Evolutionary conservation across 495 filamentous ascomycete species (phyloP), one percentile per base, ranked within the genome.

Genomic region (Durotheca rogersii): DNA sequence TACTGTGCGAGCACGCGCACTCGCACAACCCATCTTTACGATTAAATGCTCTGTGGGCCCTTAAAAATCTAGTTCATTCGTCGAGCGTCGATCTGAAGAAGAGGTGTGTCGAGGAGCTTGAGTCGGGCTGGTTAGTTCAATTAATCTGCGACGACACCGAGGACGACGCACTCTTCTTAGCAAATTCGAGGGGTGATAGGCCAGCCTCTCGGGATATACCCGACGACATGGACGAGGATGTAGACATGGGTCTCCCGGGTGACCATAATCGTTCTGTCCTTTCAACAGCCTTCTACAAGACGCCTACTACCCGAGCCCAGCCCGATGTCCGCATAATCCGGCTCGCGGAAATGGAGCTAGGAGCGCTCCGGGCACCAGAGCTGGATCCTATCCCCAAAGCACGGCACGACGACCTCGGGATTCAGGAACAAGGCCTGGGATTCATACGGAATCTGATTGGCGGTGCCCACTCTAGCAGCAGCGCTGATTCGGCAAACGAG

Each of bases 381-480:
- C 67, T 74, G 41, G 79, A 80, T 50, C 73, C 74, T 6, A 63
- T 65, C 15, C 69, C 76, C n/a, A 77, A 83, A 49, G 83, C 82
- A 14, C 79, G 84, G 21, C 82, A 82, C 44, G 89, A 94, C 60
- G 89, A 91, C 42, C 75, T 93, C 30, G 82, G 82, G 2, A 85
- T 96, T 11, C 92, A 96, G 64, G 89, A 95, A 53, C 90, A 97
- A 65, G 89, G 83, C 0, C 79, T 97, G 21, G 86, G 91, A 41
- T 82, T 93, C 48, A 79, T 98, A 42, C 79, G 90, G 36, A 98
- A 98, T 65, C 74, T 96, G n/a, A 85, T 95, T 53, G 84, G 82
- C 46, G 85, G 85, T 9, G 64, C 71, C 7, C 81, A 80, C 18
- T 76, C 80, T 6, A 65, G 72, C 2, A 79, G 79, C 40, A 86